Percentiles rank a stretch among this genome's conserved stretches.
Conservation (phyloP, 78 protist species). For the Isochrysis galbana region DNA sequence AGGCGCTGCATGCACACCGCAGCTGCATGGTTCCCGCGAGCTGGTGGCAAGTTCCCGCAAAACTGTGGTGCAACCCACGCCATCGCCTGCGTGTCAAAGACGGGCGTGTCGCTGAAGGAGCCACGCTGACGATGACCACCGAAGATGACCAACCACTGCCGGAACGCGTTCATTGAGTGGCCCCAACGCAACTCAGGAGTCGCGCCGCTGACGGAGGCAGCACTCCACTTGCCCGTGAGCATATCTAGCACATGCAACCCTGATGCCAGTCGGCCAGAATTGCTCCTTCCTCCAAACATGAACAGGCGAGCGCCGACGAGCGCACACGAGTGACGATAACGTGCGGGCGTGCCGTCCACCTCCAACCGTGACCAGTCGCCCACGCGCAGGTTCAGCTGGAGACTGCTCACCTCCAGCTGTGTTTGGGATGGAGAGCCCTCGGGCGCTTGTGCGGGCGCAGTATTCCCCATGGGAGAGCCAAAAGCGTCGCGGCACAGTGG, state of each 20-base stretch:
- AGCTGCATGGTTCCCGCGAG: background rate
- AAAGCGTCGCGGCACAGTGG: background rate
- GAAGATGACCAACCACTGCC: background rate
- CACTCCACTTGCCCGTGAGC: background rate
- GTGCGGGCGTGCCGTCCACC: constrained; percentile 5
- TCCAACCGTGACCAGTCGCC: background rate
- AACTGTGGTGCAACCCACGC: background rate
- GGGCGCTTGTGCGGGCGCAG: background rate
- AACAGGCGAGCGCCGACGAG: constrained; percentile 23
- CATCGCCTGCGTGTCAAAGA: background rate
- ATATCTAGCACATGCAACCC: background rate
- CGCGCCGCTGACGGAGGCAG: background rate
- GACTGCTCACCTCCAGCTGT: background rate
- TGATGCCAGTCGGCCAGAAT: background rate
- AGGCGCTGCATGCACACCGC: background rate
- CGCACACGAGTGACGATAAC: background rate
- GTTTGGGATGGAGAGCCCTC: too few relatives aligned
- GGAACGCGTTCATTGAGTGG: background rate
- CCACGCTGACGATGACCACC: background rate
- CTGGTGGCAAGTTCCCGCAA: background rate
- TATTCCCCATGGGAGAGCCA: background rate
- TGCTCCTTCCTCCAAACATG: background rate
- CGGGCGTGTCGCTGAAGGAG: background rate
- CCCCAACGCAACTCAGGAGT: background rate
- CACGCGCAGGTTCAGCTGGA: background rate